Evolutionary conservation across 345 rosid genomes (phyloP).

Genomic region (Hypericum perforatum): DNA sequence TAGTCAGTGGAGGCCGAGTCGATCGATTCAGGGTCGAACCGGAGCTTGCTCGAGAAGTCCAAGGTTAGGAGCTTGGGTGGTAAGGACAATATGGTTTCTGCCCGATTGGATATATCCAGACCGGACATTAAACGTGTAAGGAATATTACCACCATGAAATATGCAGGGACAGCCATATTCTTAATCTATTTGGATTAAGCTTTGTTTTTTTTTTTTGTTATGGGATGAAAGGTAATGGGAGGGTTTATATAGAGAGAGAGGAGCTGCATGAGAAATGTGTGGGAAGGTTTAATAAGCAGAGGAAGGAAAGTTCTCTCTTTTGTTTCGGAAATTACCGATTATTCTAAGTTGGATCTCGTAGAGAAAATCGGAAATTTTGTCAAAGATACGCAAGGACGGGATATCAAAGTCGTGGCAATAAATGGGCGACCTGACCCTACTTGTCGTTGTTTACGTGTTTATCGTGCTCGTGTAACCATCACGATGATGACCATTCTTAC

Average conservation of each 20-base stretch:
- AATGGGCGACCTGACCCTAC: slow-evolving; percentile 10
- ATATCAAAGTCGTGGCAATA: not conserved
- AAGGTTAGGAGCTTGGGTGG: slow-evolving; percentile 14
- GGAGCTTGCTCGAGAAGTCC: slow-evolving; percentile 22
- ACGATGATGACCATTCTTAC: slow-evolving; percentile 15
- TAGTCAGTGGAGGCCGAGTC: slow-evolving; percentile 46
- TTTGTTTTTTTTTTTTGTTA: not conserved
- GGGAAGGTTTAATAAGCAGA: no score
- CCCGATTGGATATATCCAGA: slow-evolving; percentile 20
- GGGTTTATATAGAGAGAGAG: no score
- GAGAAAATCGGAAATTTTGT: slow-evolving; percentile 4
- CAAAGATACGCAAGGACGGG: slow-evolving; percentile 13
- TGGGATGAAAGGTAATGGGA: no score
- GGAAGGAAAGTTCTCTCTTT: no score
- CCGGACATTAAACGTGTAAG: slow-evolving; percentile 19
- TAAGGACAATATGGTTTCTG: slow-evolving; percentile 1
- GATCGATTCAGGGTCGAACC: slow-evolving; percentile 32
- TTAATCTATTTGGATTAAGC: slow-evolving; percentile 22
- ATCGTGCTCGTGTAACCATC: slow-evolving; percentile 1
- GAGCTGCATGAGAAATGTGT: no score
- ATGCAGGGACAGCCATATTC: slow-evolving; percentile 15
- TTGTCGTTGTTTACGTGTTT: slow-evolving; percentile 4
- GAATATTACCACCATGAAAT: slow-evolving; percentile 20
- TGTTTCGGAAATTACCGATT: no score
- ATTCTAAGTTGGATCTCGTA: no score